These are phyloP conservation scores for Arachis stenosperma DNA, from an alignment of 306 rosid species.

Conservation along the genomic window DNA sequence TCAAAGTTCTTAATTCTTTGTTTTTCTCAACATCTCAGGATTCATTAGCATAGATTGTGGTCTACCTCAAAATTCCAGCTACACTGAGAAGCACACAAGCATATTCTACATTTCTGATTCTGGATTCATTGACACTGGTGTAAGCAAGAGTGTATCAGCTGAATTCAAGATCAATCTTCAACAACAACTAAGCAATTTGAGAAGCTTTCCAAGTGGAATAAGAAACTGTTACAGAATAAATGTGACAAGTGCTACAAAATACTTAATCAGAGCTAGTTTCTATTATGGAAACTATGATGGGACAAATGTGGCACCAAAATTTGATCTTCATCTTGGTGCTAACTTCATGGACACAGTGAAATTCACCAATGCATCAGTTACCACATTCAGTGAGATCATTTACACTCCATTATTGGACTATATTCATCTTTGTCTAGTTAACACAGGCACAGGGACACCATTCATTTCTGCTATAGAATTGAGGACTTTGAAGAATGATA, in stretches of 20 bases:
- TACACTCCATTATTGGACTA: constrained; percentile 41
- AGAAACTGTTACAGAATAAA: constrained; percentile 57
- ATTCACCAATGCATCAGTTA: not conserved
- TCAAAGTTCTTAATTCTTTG: too few relatives aligned
- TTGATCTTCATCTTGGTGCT: constrained; percentile 53
- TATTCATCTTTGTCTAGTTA: constrained; percentile 35
- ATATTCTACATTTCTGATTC: constrained; percentile 51
- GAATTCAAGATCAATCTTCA: not conserved
- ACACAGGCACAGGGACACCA: constrained; percentile 49
- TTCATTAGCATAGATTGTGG: too few relatives aligned
- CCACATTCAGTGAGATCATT: constrained; percentile 18
- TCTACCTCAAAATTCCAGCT: too few relatives aligned
- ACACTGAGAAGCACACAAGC: not conserved
- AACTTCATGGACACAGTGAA: constrained; percentile 41
- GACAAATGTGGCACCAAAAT: constrained; percentile 25
- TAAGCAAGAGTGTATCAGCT: constrained; percentile 4
- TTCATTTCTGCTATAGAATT: constrained; percentile 55
- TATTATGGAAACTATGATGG: constrained; percentile 55
- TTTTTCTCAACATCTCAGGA: too few relatives aligned
- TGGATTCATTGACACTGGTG: constrained; percentile 42
- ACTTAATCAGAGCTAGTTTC: constrained; percentile 39
- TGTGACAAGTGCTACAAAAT: constrained; percentile 34
- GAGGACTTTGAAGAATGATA: constrained; percentile 39
- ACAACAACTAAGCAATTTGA: constrained; percentile 25
- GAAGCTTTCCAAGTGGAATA: constrained; percentile 57